These are phyloP conservation scores for Suillus decipiens DNA, from an alignment of 768 basidiomycete species.

Conservation along the genomic window DNA sequence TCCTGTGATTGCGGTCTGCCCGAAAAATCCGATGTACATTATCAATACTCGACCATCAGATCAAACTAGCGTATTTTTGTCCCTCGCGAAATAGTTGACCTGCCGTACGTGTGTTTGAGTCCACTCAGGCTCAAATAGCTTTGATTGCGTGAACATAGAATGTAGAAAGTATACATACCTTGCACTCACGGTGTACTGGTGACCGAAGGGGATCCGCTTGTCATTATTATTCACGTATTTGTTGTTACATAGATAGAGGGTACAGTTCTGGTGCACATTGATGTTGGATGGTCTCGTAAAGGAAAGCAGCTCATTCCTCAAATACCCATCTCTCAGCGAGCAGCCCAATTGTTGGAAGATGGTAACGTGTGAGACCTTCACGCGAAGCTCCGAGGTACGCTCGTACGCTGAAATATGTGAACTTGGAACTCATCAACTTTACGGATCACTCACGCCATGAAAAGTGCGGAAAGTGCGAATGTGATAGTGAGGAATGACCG, in stretches of 20 bases:
- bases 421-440: background rate
- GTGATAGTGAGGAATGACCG: constrained; percentile 48
- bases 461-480: constrained; percentile 42
- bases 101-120: background rate
- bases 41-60: background rate
- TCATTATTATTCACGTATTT: background rate
- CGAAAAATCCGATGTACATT: background rate
- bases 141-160: background rate
- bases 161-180: background rate
- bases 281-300: background rate
- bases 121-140: background rate
- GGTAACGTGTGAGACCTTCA: constrained; percentile 55
- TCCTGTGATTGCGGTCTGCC: background rate
- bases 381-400: constrained; percentile 56
- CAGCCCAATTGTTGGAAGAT: constrained; percentile 62
- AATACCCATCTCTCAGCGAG: constrained; percentile 70
- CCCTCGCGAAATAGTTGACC: background rate
- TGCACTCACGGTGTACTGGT: background rate
- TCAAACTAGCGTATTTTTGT: background rate
- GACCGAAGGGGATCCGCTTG: background rate
- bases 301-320: constrained; percentile 49
- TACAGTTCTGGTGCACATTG: background rate
- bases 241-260: background rate
- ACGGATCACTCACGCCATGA: constrained; percentile 54
- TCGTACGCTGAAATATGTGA: constrained; percentile 39